Evolutionary conservation across 495 filamentous ascomycete genomes (phyloP).

Genomic region (Trichoderma orchidacearum): DNA sequence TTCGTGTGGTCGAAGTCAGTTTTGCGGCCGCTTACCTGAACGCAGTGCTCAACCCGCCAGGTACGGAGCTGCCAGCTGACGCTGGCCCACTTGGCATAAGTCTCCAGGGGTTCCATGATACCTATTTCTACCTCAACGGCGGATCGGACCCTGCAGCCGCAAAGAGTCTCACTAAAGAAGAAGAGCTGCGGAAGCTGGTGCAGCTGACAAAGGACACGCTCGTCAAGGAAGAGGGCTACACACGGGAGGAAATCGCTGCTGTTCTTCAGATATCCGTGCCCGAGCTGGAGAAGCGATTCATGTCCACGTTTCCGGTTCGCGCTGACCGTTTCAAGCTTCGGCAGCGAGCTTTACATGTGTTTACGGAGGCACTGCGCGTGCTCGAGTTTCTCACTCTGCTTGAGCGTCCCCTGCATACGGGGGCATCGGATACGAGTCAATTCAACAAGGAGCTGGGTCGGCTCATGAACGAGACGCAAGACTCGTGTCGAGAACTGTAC

Average conservation of each 20-base stretch:
- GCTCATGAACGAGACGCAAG: slow-evolving; percentile 80
- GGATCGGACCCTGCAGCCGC: slow-evolving; percentile 21
- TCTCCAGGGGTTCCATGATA: slow-evolving; percentile 73
- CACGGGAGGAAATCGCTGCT: slow-evolving; percentile 70
- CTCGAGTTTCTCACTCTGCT: slow-evolving; percentile 68
- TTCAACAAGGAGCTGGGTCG: slow-evolving; percentile 63
- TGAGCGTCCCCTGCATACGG: slow-evolving; percentile 19
- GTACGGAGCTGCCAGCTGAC: slow-evolving; percentile 59
- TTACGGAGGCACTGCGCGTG: slow-evolving; percentile 77
- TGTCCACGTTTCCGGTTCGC: slow-evolving; percentile 73
- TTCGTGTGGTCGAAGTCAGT: slow-evolving; percentile 89
- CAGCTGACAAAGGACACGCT: slow-evolving; percentile 49
- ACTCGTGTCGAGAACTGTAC: slow-evolving; percentile 69
- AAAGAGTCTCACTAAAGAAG: slow-evolving; percentile 35
- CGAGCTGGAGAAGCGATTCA: slow-evolving; percentile 60
- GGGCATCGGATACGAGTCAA: slow-evolving; percentile 30
- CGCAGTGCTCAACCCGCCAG: slow-evolving; percentile 35
- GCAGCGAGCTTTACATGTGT: slow-evolving; percentile 80
- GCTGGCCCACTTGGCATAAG: slow-evolving; percentile 72
- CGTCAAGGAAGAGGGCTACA: slow-evolving; percentile 68
- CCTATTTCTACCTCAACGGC: slow-evolving; percentile 50
- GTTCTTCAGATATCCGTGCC: slow-evolving; percentile 53
- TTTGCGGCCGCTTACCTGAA: slow-evolving; percentile 63
- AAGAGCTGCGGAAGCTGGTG: slow-evolving; percentile 58
- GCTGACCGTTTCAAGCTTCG: slow-evolving; percentile 79